Percentiles rank a stretch among this genome's conserved stretches.
Evolutionary conservation across 2,329 filamentous ascomycete genomes (phyloP).

Genomic region (Talaromyces sp.): DNA sequence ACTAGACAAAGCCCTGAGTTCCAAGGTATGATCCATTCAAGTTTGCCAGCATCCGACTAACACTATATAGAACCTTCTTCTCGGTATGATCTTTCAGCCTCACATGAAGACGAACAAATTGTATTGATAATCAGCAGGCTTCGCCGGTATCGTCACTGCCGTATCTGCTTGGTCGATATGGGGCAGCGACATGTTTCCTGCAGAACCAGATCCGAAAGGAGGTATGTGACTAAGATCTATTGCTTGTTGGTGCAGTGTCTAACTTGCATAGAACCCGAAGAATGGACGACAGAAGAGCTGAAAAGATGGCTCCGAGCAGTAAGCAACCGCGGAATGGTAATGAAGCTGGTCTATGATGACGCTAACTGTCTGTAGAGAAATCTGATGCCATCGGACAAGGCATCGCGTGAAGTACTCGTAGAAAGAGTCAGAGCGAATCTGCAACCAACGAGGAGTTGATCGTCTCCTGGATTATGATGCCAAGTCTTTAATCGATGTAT

Average conservation of each 20-base stretch:
- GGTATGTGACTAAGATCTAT: slow-evolving; percentile 46
- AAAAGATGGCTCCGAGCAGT: slow-evolving; percentile 78
- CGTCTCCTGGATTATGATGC: not conserved
- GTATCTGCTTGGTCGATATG: slow-evolving; percentile 82
- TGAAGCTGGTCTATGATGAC: slow-evolving; percentile 1
- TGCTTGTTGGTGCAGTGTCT: not conserved
- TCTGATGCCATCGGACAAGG: slow-evolving; percentile 58
- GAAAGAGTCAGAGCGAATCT: slow-evolving; percentile 70
- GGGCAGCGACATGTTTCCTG: slow-evolving; percentile 80
- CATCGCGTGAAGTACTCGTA: slow-evolving; percentile 63
- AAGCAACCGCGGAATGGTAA: slow-evolving; percentile 39
- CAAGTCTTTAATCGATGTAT: not conserved
- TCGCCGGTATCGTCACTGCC: slow-evolving; percentile 76
- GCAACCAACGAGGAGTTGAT: slow-evolving; percentile 43
- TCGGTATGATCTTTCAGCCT: slow-evolving; percentile 54
- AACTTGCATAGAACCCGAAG: slow-evolving; percentile 54
- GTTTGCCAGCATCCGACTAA: slow-evolving; percentile 21
- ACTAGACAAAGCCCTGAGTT: slow-evolving; percentile 67
- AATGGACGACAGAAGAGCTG: slow-evolving; percentile 79
- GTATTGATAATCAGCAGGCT: slow-evolving; percentile 54
- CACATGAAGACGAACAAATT: not conserved
- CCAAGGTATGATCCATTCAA: slow-evolving; percentile 56
- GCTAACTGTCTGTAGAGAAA: slow-evolving; percentile 53
- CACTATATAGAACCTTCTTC: slow-evolving; percentile 60
- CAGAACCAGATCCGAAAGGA: slow-evolving; percentile 71